Evolutionary conservation across 345 rosid genomes (phyloP), one percentile per base, ranked within the genome.

Genomic region (Citrus australasica): DNA sequence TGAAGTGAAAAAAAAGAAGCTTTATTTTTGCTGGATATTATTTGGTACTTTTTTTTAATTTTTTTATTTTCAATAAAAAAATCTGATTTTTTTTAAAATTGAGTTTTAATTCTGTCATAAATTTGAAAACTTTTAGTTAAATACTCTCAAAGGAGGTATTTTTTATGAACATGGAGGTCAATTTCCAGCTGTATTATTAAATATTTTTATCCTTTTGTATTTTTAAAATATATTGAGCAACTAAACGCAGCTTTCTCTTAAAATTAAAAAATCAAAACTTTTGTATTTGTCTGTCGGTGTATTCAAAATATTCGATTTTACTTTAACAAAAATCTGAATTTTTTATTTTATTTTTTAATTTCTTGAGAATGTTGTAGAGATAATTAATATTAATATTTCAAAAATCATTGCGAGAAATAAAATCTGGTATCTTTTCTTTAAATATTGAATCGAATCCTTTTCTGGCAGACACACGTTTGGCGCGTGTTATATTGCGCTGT

Each of bases 381-480:
- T 46, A 11, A 46, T 46, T 46, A 46, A 46, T 46, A 11, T 46
- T 46, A 46, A 46, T 11, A 3, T 42, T 46, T 2, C 3, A 73
- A 53, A 28, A 38, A 1, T 62, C 11, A 53, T 32, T n/a, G 56
- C 76, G 13, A n/a, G 4, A 16, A 65, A 38, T 65, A 6, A 56
- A 58, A 65, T 76, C 40, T 42, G 19, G n/a, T 30, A 38, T 73
- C 58, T 38, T 56, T 38, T 8, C 8, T 40, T 40, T 7, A 38
- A 38, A 38, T 9, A 55, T 80, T 55, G 65, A 76, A 71, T 40
- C 51, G 74, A 71, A 71, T 63, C 40, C 65, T 22, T 59, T 58
- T 66, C 51, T 56, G 21, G 60, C 4, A 38, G 37, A 38, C 51
- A 74, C 17, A 28, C 25, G 33, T 24, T 53, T 14, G n/a, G 69